Evolutionary conservation across 805 yeast genomes (phyloP).

Genomic region (Schwanniomyces pseudopolymorphus): DNA sequence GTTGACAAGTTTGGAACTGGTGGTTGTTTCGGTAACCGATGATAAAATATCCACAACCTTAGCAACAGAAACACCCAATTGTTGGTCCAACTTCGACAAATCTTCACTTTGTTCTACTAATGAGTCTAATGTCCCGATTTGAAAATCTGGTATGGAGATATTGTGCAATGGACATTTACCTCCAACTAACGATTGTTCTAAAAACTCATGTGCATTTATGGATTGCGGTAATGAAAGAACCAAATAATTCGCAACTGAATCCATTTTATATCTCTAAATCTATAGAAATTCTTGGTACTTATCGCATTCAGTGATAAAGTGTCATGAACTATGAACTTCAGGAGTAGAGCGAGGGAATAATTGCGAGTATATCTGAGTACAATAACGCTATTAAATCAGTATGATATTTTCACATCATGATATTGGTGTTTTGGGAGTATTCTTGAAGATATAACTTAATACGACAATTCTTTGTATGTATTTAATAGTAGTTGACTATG

Average conservation of each 20-base stretch:
- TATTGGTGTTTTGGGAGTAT: no score
- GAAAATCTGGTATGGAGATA: constrained; percentile 76
- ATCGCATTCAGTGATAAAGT: neutral
- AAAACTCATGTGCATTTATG: constrained; percentile 48
- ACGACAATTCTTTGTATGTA: no score
- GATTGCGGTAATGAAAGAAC: constrained; percentile 62
- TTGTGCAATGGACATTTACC: constrained; percentile 59
- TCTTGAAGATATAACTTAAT: no score
- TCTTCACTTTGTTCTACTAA: constrained; percentile 91
- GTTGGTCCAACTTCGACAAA: constrained; percentile 76
- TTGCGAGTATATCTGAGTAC: constrained; percentile 2
- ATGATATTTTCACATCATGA: neutral
- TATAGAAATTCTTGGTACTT: neutral
- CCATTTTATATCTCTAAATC: constrained; percentile 17
- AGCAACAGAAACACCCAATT: constrained; percentile 62
- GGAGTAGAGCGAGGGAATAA: constrained; percentile 3
- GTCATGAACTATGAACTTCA: neutral
- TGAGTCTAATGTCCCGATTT: constrained; percentile 92
- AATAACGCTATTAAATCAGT: neutral
- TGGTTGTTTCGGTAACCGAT: constrained; percentile 30
- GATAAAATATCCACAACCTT: constrained; percentile 77
- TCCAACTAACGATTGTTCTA: constrained; percentile 53
- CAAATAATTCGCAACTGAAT: constrained; percentile 43
- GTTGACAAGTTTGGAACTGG: constrained; percentile 35
- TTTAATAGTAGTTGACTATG: no score